Evolutionary conservation across 768 basidiomycete species (phyloP), one percentile per base, ranked within the genome.

Genomic region (Collybia nuda): DNA sequence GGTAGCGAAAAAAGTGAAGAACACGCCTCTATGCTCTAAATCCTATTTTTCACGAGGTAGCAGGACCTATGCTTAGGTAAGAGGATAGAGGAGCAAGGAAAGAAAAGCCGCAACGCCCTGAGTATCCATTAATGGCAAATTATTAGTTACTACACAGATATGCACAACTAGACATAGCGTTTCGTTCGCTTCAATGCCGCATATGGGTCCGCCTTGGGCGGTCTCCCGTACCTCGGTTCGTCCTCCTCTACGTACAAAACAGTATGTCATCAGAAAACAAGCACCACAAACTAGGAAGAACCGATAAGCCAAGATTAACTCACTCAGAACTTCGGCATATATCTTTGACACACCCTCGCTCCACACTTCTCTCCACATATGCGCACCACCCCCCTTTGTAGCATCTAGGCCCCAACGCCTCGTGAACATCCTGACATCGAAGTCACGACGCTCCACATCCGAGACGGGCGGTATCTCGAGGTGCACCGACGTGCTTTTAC

Each of bases 361-460:
- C 90, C 91, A 94, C 36, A 84, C 74, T 56, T 82, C 82, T 61
- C 93, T 76, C 82, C 86, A 95, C 85, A 94, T 90, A 65, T 88
- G 85, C 4, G 75, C 83, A 5, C 88, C 93, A 17, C 88, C 88
- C 29, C 89, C 86, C 29, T 65, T 62, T 23, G 69, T 69, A 18
- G 67, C 74, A 59, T 82, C 73, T 44, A 90, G 62, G 35, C 73
- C 75, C 69, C 86, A 80, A 52, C 74, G 60, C 40, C 66, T 64
- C 47, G 77, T 71, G 60, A 95, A 93, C 28, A 69, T 70, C 44
- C 90, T 78, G 36, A 87, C 75, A 66, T 86, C 66, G 63, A 94
- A 93, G 3, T 77, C 77, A 8, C 70, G 67, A 29, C 90, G 81
- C 37, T 77, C 66, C 29, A 68, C 64, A 23, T 65, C 72, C 21